A percentile compares a stretch with the other conserved stretches of the same genome.
Evolutionary conservation across 768 basidiomycete species (phyloP).

Genomic region (Trametopsis cervina): DNA sequence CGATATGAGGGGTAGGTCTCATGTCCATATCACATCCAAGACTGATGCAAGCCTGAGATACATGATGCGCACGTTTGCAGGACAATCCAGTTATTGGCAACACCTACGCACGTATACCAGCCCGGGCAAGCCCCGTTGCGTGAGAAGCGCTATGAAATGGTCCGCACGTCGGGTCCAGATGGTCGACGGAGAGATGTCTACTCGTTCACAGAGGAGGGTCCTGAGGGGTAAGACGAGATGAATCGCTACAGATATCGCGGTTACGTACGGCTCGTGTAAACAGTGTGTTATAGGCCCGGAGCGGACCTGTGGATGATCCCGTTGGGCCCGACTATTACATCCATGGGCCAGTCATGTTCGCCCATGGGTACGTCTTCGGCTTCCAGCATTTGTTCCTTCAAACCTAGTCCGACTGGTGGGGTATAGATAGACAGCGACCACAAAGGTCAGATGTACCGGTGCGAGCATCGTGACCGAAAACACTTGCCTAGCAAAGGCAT

Average conservation of each 20-base stretch:
- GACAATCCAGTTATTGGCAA: constrained; percentile 33
- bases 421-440: not conserved
- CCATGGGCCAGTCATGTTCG: constrained; percentile 57
- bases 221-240: not conserved
- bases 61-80: constrained; percentile 19
- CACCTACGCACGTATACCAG: constrained; percentile 24
- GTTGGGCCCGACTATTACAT: constrained; percentile 48
- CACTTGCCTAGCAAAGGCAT: constrained; percentile 54
- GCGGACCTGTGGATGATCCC: constrained; percentile 21
- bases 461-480: not conserved
- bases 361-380: constrained; percentile 44
- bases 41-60: constrained; percentile 12
- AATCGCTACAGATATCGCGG: not conserved
- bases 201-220: constrained; percentile 1
- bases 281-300: not conserved
- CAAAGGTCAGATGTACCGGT: not conserved
- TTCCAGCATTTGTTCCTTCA: constrained; percentile 57
- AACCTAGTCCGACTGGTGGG: constrained; percentile 50
- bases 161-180: constrained; percentile 7
- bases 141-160: constrained; percentile 25
- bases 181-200: not conserved
- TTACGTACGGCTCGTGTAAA: not conserved
- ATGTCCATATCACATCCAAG: constrained; percentile 6
- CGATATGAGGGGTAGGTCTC: constrained; percentile 35
- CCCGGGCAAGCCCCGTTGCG: constrained; percentile 5